Base-by-base conservation (phyloP, 2,329 filamentous ascomycete species). In the Aspergillus calidoustus region DNA sequence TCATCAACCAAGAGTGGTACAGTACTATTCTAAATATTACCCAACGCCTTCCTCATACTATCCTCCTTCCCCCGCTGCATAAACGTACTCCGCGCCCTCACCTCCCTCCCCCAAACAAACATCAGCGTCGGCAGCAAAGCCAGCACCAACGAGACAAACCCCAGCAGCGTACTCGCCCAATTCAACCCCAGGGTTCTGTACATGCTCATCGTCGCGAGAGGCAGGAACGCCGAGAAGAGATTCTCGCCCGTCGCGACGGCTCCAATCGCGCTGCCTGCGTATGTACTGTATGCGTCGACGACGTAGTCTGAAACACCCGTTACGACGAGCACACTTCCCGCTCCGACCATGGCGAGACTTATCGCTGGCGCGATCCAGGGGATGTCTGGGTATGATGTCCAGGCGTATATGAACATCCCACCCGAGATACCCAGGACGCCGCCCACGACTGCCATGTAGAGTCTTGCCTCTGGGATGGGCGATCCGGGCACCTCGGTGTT, bases 221-320 rank as follows among this genome's bases (percentile, higher is more conserved):
- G 80, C 23, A 83, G 66, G 28, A 79, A 80, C 0, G 77, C 79
- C 11, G 75, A 78, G 23, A 82, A 74, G 0, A 72, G 65, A 59
- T 81, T 82, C 60, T 82, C 75, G 2, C 80, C 74, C 0, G 82
- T 73, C 0, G 77, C 80, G 17, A 80, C 79, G 3, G 80, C 80
- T 2, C 77, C 78, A 1, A 82, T 71, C 1, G 80, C 79, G 17
- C 79, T 82, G 0, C 76, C 81, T 4, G 82, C 81, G 61, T 81
- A 82, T 28, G 79, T 76, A 22, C 78, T 76, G 61, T 84, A 84
- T 0, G 82, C 78, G 65, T 84, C 81, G 4, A 77, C 77, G n/a
- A 81, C 72, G 57, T 82, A 82, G 71, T 84, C 82, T 0, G 80
- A 76, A 5, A 80, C 80, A 13, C 80, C 80, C 22, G 82, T 74